phyloP scores from a whole-genome alignment of 2,329 filamentous ascomycete species.

The Leptoxyphium fumago region DNA sequence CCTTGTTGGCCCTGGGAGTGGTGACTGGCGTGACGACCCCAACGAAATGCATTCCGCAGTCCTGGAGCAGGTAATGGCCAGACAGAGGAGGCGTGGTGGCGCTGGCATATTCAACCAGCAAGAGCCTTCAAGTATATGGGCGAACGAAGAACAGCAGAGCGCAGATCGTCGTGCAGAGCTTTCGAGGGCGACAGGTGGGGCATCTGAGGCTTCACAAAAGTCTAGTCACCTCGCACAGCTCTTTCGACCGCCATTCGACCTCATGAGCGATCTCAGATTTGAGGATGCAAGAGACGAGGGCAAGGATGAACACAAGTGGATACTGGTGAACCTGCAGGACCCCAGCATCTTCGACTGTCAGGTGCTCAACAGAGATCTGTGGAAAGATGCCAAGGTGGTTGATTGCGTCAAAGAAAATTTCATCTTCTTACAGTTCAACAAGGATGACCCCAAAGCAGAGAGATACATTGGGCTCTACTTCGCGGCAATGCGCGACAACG shows the following conservation, averaged over 20 bases:
- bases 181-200: conserved; percentile 47
- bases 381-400: conserved; percentile 71
- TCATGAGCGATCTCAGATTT: conserved; percentile 68
- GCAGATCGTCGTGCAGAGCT: conserved; percentile 38
- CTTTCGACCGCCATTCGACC: conserved; percentile 79
- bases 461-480: conserved; percentile 91
- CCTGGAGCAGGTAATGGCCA: conserved; percentile 45
- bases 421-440: conserved; percentile 87
- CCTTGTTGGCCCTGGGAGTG: conserved; percentile 54
- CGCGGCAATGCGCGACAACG: conserved; percentile 52
- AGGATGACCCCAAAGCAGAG: conserved; percentile 61
- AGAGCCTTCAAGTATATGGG: conserved; percentile 42
- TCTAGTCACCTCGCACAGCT: conserved; percentile 73
- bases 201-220: conserved; percentile 52
- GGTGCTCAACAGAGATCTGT: conserved; percentile 82
- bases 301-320: conserved; percentile 82
- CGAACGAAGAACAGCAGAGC: conserved; percentile 34
- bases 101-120: conserved; percentile 56
- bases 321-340: conserved; percentile 91
- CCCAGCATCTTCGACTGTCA: conserved; percentile 90
- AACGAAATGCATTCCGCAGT: conserved; percentile 46
- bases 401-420: conserved; percentile 84
- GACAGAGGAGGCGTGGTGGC: conserved; percentile 22
- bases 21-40: conserved; percentile 38
- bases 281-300: conserved; percentile 73